These are phyloP conservation scores for Aegilops speltoides DNA, from an alignment of 176 grass and related monocot species.

Conservation along the genomic window DNA sequence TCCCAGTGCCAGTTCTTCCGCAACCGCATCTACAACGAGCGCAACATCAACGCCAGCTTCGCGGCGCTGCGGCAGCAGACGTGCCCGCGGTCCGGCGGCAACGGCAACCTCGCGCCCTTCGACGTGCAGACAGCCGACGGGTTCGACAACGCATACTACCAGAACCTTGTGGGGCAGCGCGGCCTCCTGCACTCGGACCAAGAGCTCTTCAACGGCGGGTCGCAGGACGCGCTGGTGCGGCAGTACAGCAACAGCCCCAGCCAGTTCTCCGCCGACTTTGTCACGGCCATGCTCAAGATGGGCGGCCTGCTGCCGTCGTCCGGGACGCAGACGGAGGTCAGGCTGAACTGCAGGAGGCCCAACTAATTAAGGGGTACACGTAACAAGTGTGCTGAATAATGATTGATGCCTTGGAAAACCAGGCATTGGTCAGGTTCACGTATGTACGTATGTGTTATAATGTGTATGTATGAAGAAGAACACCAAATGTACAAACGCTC, in stretches of 20 bases:
- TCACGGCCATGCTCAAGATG: conserved; percentile 75
- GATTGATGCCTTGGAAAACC: conserved; percentile 33
- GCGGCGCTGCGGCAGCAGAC: conserved; percentile 46
- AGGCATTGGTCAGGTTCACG: background rate
- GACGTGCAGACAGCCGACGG: conserved; percentile 60
- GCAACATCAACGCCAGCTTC: conserved; percentile 59
- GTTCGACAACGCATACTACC: conserved; percentile 87
- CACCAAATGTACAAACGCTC: conserved; percentile 11
- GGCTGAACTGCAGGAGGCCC: conserved; percentile 61
- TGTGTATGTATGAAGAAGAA: background rate
- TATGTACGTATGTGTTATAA: too few species aligned
- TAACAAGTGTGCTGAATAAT: background rate
- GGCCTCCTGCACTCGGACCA: conserved; percentile 87
- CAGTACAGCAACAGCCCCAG: conserved; percentile 44
- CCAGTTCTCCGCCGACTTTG: conserved; percentile 47
- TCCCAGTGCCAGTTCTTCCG: conserved; percentile 68
- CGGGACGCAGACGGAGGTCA: conserved; percentile 56
- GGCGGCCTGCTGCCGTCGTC: conserved; percentile 53
- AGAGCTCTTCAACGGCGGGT: conserved; percentile 83
- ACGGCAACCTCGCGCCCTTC: conserved; percentile 56
- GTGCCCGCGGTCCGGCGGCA: conserved; percentile 56
- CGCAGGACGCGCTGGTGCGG: conserved; percentile 70
- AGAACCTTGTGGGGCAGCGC: conserved; percentile 44
- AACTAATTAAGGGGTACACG: conserved; percentile 16
- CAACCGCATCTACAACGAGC: conserved; percentile 69